Conservation (phyloP, 225 moss, liverwort and hornwort genomes). For the Thuidium tamariscinum region DNA sequence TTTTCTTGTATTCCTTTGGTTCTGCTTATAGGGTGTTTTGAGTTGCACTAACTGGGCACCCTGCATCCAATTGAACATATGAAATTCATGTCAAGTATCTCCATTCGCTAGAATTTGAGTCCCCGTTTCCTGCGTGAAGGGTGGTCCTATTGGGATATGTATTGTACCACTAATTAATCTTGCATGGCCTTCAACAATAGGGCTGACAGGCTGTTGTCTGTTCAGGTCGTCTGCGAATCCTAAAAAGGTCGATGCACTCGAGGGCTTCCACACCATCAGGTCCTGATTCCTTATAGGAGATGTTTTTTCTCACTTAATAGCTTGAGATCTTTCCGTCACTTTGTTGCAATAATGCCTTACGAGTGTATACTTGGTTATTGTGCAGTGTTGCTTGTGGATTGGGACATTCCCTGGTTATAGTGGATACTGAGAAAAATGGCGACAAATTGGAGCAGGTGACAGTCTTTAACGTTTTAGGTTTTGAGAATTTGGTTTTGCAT, state of each 20-base stretch:
- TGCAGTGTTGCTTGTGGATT: conserved; percentile 84
- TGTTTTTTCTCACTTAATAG: neutral
- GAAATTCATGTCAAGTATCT: neutral
- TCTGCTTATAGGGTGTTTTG: neutral
- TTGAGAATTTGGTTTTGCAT: neutral
- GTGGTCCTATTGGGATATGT: neutral
- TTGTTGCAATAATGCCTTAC: neutral
- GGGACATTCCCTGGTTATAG: conserved; percentile 66
- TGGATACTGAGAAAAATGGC: conserved; percentile 48
- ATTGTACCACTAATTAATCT: neutral
- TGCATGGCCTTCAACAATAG: neutral
- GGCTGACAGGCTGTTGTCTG: neutral
- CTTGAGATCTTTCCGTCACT: neutral
- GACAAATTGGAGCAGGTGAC: conserved; percentile 24
- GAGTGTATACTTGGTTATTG: neutral
- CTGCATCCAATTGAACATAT: neutral
- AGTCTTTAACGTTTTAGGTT: neutral
- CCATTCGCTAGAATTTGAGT: neutral
- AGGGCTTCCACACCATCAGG: conserved; percentile 83
- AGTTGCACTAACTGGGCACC: neutral
- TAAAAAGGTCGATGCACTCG: conserved; percentile 62
- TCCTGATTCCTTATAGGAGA: neutral
- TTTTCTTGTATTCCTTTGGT: neutral
- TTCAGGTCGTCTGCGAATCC: conserved; percentile 83
- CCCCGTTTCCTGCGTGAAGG: neutral